These are phyloP conservation scores for Candida saitoana DNA, from an alignment of 805 yeast genomes.

Conservation along the genomic window DNA sequence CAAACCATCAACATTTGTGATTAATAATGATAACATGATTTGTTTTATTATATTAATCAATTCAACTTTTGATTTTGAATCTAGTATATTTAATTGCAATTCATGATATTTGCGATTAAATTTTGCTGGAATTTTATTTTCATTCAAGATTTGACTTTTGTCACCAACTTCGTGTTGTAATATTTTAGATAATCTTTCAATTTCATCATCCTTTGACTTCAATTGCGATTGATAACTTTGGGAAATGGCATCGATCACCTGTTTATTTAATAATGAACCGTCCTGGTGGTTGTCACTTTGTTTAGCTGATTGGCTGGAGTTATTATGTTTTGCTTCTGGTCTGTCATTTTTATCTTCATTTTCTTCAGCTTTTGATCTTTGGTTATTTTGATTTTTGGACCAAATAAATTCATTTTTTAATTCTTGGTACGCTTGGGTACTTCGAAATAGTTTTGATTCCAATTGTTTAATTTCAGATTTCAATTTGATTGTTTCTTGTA, in stretches of 20 bases:
- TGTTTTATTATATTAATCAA: constrained; percentile 30
- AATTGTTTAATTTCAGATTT: constrained; percentile 13
- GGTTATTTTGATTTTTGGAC: background rate
- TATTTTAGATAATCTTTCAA: background rate
- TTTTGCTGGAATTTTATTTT: constrained; percentile 14
- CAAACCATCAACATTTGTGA: constrained; percentile 24
- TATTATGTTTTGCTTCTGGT: background rate
- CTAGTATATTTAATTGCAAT: constrained; percentile 27
- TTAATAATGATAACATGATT: constrained; percentile 30
- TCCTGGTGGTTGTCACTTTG: background rate
- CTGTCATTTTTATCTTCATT: background rate
- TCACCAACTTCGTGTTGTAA: constrained; percentile 14
- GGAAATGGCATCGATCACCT: background rate
- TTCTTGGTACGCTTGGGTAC: constrained; percentile 15
- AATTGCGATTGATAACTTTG: background rate
- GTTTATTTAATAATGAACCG: background rate
- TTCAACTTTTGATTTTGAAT: constrained; percentile 23
- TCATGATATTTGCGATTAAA: constrained; percentile 23
- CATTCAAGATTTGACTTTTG: constrained; percentile 11
- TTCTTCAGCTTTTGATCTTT: background rate
- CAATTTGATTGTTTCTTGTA: constrained; percentile 2
- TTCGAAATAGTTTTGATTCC: constrained; percentile 12
- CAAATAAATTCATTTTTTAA: constrained; percentile 16
- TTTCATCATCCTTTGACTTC: background rate
- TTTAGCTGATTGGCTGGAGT: background rate